Conservation (phyloP, 2,329 filamentous ascomycete genomes). For the Trichoderma asperellum region DNA sequence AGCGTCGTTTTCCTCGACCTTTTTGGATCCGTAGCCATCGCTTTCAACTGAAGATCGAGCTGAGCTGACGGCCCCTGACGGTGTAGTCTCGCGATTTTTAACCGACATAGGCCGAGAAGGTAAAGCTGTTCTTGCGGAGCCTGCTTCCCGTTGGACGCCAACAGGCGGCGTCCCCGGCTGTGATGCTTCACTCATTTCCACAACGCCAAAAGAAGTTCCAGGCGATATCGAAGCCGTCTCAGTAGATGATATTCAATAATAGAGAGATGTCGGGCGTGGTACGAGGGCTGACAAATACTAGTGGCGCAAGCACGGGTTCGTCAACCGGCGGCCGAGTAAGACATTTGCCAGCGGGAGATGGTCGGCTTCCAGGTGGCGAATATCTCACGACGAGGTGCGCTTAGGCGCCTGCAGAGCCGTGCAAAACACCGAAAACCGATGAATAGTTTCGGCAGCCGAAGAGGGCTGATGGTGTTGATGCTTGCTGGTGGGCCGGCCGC, state of each 20-base stretch:
- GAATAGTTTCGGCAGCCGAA: not conserved
- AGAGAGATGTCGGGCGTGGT: constrained; percentile 24
- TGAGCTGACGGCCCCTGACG: constrained; percentile 31
- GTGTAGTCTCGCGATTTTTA: constrained; percentile 36
- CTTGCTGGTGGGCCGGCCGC: constrained; percentile 9
- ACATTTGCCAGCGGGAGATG: constrained; percentile 12
- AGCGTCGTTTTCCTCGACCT: constrained; percentile 36
- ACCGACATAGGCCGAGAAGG: constrained; percentile 45
- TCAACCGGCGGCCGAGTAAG: constrained; percentile 5
- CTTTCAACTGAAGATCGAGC: constrained; percentile 35
- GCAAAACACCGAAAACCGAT: not conserved
- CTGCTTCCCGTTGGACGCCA: constrained; percentile 40
- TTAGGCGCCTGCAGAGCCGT: not conserved
- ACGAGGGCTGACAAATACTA: constrained; percentile 27
- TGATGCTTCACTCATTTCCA: constrained; percentile 42
- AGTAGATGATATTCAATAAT: constrained; percentile 2
- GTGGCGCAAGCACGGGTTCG: constrained; percentile 22
- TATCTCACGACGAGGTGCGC: not conserved
- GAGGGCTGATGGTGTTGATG: constrained; percentile 6
- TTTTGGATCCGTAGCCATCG: constrained; percentile 33
- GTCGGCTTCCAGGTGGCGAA: constrained; percentile 22
- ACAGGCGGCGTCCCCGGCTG: constrained; percentile 34
- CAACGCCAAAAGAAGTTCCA: constrained; percentile 18
- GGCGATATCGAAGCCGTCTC: not conserved
- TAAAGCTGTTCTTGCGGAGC: constrained; percentile 43